A percentile compares a stretch with the other conserved stretches of the same genome.
Conservation (phyloP, 306 rosid genomes). For the Cyamopsis tetragonoloba region DNA sequence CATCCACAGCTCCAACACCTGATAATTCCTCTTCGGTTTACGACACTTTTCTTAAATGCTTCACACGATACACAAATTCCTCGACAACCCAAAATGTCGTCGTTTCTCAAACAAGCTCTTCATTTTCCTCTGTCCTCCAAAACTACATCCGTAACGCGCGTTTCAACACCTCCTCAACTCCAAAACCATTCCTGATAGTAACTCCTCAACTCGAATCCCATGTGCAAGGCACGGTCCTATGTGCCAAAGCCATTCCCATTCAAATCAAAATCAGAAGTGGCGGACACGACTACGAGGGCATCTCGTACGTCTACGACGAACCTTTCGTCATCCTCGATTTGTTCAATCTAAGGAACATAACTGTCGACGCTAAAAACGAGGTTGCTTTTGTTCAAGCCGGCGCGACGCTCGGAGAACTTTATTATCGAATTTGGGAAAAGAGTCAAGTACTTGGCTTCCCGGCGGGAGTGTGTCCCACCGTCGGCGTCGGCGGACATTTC, state of each 20-base stretch:
- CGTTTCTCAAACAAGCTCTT: slow-evolving; percentile 8
- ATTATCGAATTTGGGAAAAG: slow-evolving; percentile 33
- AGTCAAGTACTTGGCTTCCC: slow-evolving; percentile 40
- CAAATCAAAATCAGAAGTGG: slow-evolving; percentile 41
- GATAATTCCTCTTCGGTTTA: background rate
- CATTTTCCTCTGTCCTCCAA: slow-evolving; percentile 29
- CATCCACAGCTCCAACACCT: background rate
- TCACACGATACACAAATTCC: slow-evolving; percentile 13
- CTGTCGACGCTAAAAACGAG: slow-evolving; percentile 19
- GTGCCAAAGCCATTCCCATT: slow-evolving; percentile 2
- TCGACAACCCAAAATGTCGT: background rate
- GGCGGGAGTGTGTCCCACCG: slow-evolving; percentile 44
- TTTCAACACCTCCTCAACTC: slow-evolving; percentile 30
- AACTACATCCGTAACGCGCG: slow-evolving; percentile 42
- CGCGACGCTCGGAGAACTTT: slow-evolving; percentile 38
- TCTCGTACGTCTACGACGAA: slow-evolving; percentile 21
- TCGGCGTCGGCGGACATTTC: slow-evolving; percentile 41
- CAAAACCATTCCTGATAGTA: slow-evolving; percentile 30
- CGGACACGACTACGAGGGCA: slow-evolving; percentile 44
- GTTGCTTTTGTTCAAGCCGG: slow-evolving; percentile 24
- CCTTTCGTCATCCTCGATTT: slow-evolving; percentile 35
- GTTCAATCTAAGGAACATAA: slow-evolving; percentile 21
- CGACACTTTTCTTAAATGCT: slow-evolving; percentile 8
- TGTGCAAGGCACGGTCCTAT: slow-evolving; percentile 26
- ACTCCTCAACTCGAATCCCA: slow-evolving; percentile 26